phyloP scores from a whole-genome alignment of 495 filamentous ascomycete species.

The Penicillium herquei region DNA sequence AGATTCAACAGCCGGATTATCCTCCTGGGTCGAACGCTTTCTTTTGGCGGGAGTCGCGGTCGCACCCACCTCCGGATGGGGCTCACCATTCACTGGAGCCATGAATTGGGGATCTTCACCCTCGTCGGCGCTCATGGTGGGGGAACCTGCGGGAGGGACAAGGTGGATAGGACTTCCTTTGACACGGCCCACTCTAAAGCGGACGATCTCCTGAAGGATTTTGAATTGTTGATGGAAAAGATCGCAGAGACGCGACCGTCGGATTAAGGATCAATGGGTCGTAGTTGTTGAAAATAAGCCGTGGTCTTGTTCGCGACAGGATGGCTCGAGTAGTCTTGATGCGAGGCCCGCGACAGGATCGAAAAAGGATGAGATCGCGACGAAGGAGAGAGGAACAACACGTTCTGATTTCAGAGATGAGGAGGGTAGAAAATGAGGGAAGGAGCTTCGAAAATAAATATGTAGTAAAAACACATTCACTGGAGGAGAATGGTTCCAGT shows the following conservation, averaged over 20 bases:
- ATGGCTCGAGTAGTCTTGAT: slow-evolving; percentile 23
- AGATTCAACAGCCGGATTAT: slow-evolving; percentile 31
- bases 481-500: slow-evolving; percentile 5
- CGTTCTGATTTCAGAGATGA: slow-evolving; percentile 7
- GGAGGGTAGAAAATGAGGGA: slow-evolving; percentile 1
- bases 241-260: slow-evolving; percentile 9
- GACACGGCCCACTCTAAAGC: slow-evolving; percentile 25
- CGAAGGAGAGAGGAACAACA: slow-evolving; percentile 23
- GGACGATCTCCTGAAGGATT: slow-evolving; percentile 13
- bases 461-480: neutral
- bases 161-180: slow-evolving; percentile 18
- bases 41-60: slow-evolving; percentile 44
- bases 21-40: slow-evolving; percentile 47
- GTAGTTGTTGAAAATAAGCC: slow-evolving; percentile 6
- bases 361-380: slow-evolving; percentile 34
- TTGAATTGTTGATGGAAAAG: slow-evolving; percentile 4
- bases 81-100: slow-evolving; percentile 39
- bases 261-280: neutral
- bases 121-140: slow-evolving; percentile 47
- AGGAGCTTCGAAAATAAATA: neutral
- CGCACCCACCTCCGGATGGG: slow-evolving; percentile 32
- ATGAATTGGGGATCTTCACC: slow-evolving; percentile 33
- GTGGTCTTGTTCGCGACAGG: slow-evolving; percentile 9
- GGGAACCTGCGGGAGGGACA: slow-evolving; percentile 26
- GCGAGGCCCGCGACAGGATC: slow-evolving; percentile 24